phyloP scores from a whole-genome alignment of 495 filamentous ascomycete genomes.

The Coniosporium apollinis region DNA sequence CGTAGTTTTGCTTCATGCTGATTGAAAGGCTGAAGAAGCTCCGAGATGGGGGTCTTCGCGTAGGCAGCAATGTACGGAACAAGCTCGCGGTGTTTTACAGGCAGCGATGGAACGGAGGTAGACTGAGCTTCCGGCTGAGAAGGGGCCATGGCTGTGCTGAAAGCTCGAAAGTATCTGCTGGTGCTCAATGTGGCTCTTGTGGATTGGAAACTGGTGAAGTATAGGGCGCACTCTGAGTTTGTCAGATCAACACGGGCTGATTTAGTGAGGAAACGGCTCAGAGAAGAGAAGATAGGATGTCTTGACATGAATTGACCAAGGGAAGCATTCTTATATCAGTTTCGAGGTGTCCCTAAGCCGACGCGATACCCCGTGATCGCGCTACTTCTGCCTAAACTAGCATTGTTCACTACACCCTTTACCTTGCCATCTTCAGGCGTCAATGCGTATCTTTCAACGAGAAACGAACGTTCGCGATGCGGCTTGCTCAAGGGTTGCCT shows the following conservation, averaged over 20 bases:
- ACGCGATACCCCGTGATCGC: no score
- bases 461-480: no score
- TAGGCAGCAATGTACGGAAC: constrained; percentile 29
- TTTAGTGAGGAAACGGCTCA: neutral
- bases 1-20: constrained; percentile 50
- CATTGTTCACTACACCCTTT: no score
- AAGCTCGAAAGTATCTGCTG: neutral
- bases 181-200: neutral
- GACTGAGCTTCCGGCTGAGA: no score
- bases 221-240: neutral
- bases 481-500: no score
- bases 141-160: neutral
- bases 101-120: constrained; percentile 22
- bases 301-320: no score
- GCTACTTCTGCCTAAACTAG: no score
- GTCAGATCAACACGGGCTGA: neutral
- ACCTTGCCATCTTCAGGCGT: no score
- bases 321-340: no score
- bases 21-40: constrained; percentile 52
- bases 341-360: no score
- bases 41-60: constrained; percentile 32
- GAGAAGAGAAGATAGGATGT: neutral
- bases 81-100: constrained; percentile 28
- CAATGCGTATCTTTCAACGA: no score
- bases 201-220: neutral